phyloP scores from a whole-genome alignment of 345 rosid genomes.

The Salix exigua region DNA sequence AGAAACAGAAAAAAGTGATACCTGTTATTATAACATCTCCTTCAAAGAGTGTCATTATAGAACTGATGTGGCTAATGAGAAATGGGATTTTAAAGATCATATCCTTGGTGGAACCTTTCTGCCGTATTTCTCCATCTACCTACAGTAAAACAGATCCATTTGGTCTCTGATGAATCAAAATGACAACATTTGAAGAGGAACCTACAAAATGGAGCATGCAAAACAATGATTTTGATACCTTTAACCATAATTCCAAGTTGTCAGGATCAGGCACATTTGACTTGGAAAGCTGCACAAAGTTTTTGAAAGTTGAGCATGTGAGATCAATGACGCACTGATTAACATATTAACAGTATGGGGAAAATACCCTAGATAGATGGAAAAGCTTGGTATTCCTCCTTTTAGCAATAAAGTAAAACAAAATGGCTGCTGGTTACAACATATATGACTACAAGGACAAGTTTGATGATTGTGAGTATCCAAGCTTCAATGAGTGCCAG shows the following conservation, averaged over 20 bases:
- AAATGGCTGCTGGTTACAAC: not conserved
- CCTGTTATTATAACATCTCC: conserved; percentile 93
- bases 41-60: conserved; percentile 80
- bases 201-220: not conserved
- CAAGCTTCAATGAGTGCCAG: not conserved
- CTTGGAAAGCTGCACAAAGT: conserved; percentile 52
- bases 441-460: not conserved
- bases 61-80: conserved; percentile 86
- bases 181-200: not conserved
- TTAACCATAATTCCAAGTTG: conserved; percentile 85
- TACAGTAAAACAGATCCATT: conserved; percentile 21
- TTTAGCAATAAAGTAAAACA: not conserved
- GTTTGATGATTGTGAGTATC: not conserved
- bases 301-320: not conserved
- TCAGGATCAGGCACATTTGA: conserved; percentile 64
- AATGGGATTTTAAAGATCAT: conserved; percentile 82
- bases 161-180: not conserved
- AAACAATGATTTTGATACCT: conserved; percentile 38
- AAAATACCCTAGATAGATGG: too few species aligned
- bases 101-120: conserved; percentile 76
- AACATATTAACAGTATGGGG: not conserved
- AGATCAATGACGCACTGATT: not conserved
- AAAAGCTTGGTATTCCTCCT: too few species aligned
- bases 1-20: conserved; percentile 15
- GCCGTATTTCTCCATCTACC: conserved; percentile 79